A percentile compares a stretch with the other conserved stretches of the same genome.
These are phyloP conservation scores for Lipomyces anomalus DNA, from an alignment of 805 yeast species.

Conservation along the genomic window DNA sequence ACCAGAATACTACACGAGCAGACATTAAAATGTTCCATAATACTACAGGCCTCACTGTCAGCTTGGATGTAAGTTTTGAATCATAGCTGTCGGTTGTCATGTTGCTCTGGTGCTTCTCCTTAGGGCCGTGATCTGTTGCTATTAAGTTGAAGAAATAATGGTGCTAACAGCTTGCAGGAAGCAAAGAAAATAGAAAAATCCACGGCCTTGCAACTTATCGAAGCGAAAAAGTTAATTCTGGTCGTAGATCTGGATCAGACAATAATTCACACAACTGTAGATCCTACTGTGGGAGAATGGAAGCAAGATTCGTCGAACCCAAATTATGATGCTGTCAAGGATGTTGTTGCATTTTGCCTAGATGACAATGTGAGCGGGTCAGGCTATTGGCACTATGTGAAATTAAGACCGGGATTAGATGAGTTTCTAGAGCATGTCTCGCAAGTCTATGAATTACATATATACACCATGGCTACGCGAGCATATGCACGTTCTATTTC, in stretches of 20 bases:
- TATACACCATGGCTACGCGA: conserved; percentile 97
- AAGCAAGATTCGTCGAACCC: conserved; percentile 79
- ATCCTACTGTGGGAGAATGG: conserved; percentile 97
- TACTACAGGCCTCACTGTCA: conserved; percentile 73
- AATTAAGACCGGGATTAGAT: conserved; percentile 78
- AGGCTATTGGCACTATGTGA: conserved; percentile 75
- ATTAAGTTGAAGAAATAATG: too few species aligned
- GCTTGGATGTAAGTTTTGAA: conserved; percentile 37
- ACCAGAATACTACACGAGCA: conserved; percentile 63
- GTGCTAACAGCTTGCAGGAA: too few species aligned
- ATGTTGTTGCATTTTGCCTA: conserved; percentile 68
- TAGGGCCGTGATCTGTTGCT: not conserved
- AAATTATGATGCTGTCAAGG: conserved; percentile 75
- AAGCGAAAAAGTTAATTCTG: conserved; percentile 66
- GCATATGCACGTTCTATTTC: conserved; percentile 89
- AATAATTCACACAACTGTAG: conserved; percentile 95
- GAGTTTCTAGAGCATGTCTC: conserved; percentile 64
- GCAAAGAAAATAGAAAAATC: conserved; percentile 75
- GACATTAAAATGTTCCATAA: conserved; percentile 88
- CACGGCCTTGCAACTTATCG: conserved; percentile 54
- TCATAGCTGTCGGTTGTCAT: too few species aligned
- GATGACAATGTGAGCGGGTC: conserved; percentile 45
- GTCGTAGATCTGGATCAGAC: conserved; percentile 98
- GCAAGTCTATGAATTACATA: conserved; percentile 76
- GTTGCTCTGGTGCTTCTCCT: not conserved